These are phyloP conservation scores for Xylariaceae sp. DNA, from an alignment of 2,329 filamentous ascomycete species.

Conservation along the genomic window DNA sequence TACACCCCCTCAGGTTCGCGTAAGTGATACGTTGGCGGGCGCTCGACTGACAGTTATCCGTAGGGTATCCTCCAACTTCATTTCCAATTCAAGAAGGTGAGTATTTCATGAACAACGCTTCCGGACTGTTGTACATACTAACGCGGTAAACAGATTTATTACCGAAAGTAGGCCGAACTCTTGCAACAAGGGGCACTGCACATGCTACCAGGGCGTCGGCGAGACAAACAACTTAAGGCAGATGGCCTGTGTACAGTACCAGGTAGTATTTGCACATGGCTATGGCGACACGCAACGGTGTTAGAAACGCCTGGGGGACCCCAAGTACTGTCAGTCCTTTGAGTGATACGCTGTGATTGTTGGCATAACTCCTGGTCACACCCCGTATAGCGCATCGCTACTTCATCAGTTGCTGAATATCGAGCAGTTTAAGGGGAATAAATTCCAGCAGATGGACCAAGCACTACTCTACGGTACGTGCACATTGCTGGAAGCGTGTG, in stretches of 20 bases:
- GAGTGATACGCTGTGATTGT: conserved; percentile 13
- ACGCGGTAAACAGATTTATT: conserved; percentile 35
- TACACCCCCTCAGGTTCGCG: conserved; percentile 9
- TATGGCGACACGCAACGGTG: conserved; percentile 15
- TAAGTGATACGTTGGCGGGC: not conserved
- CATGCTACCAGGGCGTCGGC: not conserved
- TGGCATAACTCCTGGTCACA: conserved; percentile 22
- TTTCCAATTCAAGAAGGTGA: conserved; percentile 97
- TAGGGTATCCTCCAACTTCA: conserved; percentile 93
- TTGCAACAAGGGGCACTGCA: not conserved
- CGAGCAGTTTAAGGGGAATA: conserved; percentile 10
- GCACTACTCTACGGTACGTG: no score
- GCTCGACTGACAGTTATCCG: conserved; percentile 26
- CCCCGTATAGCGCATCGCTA: conserved; percentile 20
- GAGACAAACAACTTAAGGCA: conserved; percentile 7
- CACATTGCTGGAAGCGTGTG: not conserved
- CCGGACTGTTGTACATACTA: conserved; percentile 14
- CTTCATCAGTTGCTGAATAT: conserved; percentile 15
- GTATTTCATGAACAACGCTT: conserved; percentile 18
- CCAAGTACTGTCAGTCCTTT: conserved; percentile 3
- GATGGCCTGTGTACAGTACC: conserved; percentile 14
- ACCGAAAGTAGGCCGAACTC: conserved; percentile 33
- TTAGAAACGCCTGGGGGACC: conserved; percentile 1
- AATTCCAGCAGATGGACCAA: not conserved
- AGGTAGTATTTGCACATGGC: conserved; percentile 18